Percentiles rank a stretch among this genome's conserved stretches.
Evolutionary conservation across 352 stramenopile genomes (phyloP).

Genomic region (Phytophthora kernoviae): DNA sequence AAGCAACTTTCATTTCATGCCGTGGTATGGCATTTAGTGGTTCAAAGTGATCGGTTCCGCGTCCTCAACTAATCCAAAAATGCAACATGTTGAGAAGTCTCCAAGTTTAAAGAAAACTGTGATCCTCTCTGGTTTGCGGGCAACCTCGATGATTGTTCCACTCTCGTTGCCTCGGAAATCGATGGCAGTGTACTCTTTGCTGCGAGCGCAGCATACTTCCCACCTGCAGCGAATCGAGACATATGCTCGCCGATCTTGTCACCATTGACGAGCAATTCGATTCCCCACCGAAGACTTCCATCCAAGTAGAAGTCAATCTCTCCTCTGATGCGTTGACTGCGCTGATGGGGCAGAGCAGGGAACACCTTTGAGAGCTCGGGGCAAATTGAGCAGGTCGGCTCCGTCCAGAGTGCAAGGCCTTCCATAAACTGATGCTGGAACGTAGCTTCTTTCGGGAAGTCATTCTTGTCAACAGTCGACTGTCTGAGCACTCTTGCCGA

Average conservation of each 20-base stretch:
- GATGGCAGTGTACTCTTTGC: conserved; percentile 1
- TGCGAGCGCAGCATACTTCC: conserved; percentile 9
- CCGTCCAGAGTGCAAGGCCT: too few species aligned
- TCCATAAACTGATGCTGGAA: too few species aligned
- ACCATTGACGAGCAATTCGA: conserved; percentile 13
- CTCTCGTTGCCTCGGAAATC: conserved; percentile 7
- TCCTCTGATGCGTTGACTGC: neutral
- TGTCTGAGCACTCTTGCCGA: too few species aligned
- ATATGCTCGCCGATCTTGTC: conserved; percentile 4
- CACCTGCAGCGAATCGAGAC: neutral
- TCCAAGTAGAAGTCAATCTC: conserved; percentile 9
- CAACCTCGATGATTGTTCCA: neutral
- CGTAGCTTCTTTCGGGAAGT: too few species aligned
- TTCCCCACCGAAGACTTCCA: conserved; percentile 8
- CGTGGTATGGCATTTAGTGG: too few species aligned
- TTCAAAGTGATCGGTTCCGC: too few species aligned
- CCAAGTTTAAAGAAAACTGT: conserved; percentile 9
- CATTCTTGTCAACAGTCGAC: too few species aligned
- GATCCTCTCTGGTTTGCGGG: too few species aligned
- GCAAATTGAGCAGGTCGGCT: too few species aligned
- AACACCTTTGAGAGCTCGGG: too few species aligned
- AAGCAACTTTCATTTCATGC: too few species aligned
- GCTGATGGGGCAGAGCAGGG: neutral
- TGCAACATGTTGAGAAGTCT: conserved; percentile 11
- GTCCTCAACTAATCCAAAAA: too few species aligned